Percentiles rank a stretch among this genome's conserved stretches.
These are phyloP conservation scores for Lactifluus piperatus DNA, from an alignment of 768 basidiomycete species.

Conservation along the genomic window DNA sequence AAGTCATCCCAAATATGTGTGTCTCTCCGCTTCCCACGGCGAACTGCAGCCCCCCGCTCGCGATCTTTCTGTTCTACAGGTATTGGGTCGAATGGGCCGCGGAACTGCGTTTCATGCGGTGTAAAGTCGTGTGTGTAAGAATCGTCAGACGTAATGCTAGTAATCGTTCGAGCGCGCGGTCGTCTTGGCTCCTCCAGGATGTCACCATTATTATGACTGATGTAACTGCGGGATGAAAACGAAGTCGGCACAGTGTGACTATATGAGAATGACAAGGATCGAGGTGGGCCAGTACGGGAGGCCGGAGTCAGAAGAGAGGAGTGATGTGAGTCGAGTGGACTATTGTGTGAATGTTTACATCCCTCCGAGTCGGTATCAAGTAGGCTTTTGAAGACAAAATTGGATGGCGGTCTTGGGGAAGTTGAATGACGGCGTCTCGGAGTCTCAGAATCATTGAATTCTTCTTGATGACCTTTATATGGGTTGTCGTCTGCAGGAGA, in stretches of 20 bases:
- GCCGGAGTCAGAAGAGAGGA: slow-evolving; percentile 4
- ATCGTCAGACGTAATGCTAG: slow-evolving; percentile 27
- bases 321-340: not conserved
- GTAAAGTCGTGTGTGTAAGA: slow-evolving; percentile 28
- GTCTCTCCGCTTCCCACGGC: slow-evolving; percentile 47
- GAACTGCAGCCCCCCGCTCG: slow-evolving; percentile 36
- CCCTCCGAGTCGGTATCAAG: not conserved
- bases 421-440: not conserved
- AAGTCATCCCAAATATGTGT: slow-evolving; percentile 33
- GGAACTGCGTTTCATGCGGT: slow-evolving; percentile 40
- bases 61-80: slow-evolving; percentile 31
- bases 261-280: slow-evolving; percentile 12
- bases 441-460: not conserved
- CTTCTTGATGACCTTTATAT: not conserved
- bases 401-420: slow-evolving; percentile 1
- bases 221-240: not conserved
- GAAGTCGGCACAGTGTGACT: not conserved
- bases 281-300: slow-evolving; percentile 14
- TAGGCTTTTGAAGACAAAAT: not conserved
- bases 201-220: slow-evolving; percentile 21
- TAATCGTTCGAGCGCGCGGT: slow-evolving; percentile 19
- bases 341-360: not conserved
- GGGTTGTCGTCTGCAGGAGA: not conserved
- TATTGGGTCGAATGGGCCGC: slow-evolving; percentile 49
- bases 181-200: slow-evolving; percentile 27